Evolutionary conservation across 352 stramenopile genomes (phyloP).

Genomic region (Globisporangium radiosum): DNA sequence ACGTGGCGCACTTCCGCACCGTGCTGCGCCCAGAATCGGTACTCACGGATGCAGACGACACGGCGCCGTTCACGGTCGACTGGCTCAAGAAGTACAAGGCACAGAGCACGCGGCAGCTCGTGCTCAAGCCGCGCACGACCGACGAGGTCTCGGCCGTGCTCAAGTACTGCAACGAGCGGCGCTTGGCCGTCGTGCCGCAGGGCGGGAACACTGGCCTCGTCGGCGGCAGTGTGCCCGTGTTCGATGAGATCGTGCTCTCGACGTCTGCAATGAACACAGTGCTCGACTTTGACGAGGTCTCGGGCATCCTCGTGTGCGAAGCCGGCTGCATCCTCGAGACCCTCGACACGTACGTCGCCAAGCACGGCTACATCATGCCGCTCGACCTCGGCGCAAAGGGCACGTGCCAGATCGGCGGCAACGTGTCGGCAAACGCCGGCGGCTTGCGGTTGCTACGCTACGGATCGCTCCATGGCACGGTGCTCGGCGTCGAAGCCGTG

Average conservation of each 20-base stretch:
- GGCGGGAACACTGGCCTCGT: slow-evolving; percentile 97
- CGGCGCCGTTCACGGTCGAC: slow-evolving; percentile 64
- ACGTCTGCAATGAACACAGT: slow-evolving; percentile 90
- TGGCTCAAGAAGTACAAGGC: slow-evolving; percentile 86
- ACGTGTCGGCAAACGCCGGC: slow-evolving; percentile 94
- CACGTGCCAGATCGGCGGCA: slow-evolving; percentile 96
- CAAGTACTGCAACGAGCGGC: slow-evolving; percentile 87
- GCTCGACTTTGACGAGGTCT: slow-evolving; percentile 85
- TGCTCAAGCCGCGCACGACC: slow-evolving; percentile 84
- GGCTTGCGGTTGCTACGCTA: slow-evolving; percentile 93
- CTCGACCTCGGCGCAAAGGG: slow-evolving; percentile 97
- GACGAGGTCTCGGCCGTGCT: slow-evolving; percentile 87
- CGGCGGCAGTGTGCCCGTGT: slow-evolving; percentile 86
- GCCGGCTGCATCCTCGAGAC: slow-evolving; percentile 93
- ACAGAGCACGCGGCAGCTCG: slow-evolving; percentile 50
- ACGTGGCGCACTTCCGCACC: slow-evolving; percentile 59
- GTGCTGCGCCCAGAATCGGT: slow-evolving; percentile 34
- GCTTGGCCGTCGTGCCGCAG: slow-evolving; percentile 91
- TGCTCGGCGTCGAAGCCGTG: slow-evolving; percentile 94
- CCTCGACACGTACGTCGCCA: slow-evolving; percentile 85
- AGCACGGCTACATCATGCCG: slow-evolving; percentile 89
- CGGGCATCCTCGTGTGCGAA: slow-evolving; percentile 78
- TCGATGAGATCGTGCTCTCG: slow-evolving; percentile 93
- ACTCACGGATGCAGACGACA: slow-evolving; percentile 64
- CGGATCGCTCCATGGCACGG: slow-evolving; percentile 90